Evolutionary conservation across 805 yeast genomes (phyloP), one percentile per base, ranked within the genome.

Genomic region (Starmerella potacharoeniae): DNA sequence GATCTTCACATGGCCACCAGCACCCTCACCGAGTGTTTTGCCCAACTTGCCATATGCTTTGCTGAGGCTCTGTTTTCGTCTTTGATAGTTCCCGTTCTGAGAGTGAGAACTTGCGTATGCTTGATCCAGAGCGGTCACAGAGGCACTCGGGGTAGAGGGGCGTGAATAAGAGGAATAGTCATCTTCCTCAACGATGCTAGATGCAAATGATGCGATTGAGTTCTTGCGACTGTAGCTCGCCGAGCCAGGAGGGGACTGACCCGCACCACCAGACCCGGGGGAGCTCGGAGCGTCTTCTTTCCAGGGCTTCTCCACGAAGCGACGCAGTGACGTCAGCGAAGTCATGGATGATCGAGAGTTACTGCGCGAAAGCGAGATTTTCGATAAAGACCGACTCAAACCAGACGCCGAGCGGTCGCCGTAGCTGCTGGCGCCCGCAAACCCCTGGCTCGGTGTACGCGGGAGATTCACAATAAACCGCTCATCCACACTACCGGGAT

Each of bases 21-120:
- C 96, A 53, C 97, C 97, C 22, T 93, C 93, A 54, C 96, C 97
- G 49, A 90, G 75, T 56, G 80, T 85, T 58, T 88, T 91, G 52
- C 95, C 95, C 53, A 84, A 82, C 66, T 83, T 85, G 51, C 84
- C 79, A 68, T 88, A 89, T 61, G 89, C 74, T 65, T 84, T 87
- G 35, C 43, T 37, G 31, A 57, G 51, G 33, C 53, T 53, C 39
- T 49, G 48, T 11, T 51, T 30, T 17, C 55, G 35, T 11, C 55
- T 43, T 28, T 39, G 48, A 36, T 42, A 14, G 39, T 39, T 36
- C 43, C 34, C 52, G 36, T 49, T 53, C 11, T 36, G 49, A 16
- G 48, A 33, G 41, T 54, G 45, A 16, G 16, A 43, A 29, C 45
- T 44, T 5, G 55, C 56, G 49, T 57, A 57, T 33, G 54, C 56